A percentile compares a stretch with the other conserved stretches of the same genome.
phyloP scores from a whole-genome alignment of 2,329 filamentous ascomycete genomes.

The Aspergillus felis region DNA sequence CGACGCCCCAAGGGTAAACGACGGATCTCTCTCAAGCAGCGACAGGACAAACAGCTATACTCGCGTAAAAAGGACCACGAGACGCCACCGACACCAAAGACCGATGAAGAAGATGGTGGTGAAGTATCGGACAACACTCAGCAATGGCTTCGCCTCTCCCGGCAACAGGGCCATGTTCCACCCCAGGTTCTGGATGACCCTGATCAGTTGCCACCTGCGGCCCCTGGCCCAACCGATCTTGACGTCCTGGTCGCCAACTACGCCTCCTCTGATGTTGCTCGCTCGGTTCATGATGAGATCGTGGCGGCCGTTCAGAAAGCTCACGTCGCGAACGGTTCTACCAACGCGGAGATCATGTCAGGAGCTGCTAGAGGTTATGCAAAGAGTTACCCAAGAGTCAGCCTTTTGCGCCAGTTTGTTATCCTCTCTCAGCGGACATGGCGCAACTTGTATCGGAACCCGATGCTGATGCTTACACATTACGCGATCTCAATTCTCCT shows the following conservation, averaged over 20 bases:
- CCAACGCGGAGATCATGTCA: slow-evolving; percentile 52
- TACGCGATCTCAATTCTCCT: slow-evolving; percentile 95
- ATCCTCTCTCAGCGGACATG: slow-evolving; percentile 90
- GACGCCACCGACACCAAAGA: slow-evolving; percentile 56
- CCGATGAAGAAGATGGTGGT: slow-evolving; percentile 58
- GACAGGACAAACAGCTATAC: slow-evolving; percentile 86
- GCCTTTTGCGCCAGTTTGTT: slow-evolving; percentile 75
- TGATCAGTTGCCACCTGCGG: slow-evolving; percentile 56
- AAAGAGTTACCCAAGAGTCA: slow-evolving; percentile 76
- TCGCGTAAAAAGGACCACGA: slow-evolving; percentile 70
- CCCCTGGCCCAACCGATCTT: slow-evolving; percentile 67
- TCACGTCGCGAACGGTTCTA: slow-evolving; percentile 63
- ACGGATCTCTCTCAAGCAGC: slow-evolving; percentile 74
- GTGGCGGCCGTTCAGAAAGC: slow-evolving; percentile 62
- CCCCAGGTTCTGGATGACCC: slow-evolving; percentile 67
- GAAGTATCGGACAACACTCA: slow-evolving; percentile 50
- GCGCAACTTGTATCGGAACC: slow-evolving; percentile 96
- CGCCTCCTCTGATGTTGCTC: slow-evolving; percentile 70
- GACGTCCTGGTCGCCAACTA: slow-evolving; percentile 77
- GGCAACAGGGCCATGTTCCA: slow-evolving; percentile 51
- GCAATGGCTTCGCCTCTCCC: slow-evolving; percentile 59
- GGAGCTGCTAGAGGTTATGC: slow-evolving; percentile 56
- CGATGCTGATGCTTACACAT: slow-evolving; percentile 96
- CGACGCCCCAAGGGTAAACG: slow-evolving; percentile 66
- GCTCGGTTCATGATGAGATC: slow-evolving; percentile 73